Conservation (phyloP, 176 grass and related monocot genomes). For the Lolium multiflorum region DNA sequence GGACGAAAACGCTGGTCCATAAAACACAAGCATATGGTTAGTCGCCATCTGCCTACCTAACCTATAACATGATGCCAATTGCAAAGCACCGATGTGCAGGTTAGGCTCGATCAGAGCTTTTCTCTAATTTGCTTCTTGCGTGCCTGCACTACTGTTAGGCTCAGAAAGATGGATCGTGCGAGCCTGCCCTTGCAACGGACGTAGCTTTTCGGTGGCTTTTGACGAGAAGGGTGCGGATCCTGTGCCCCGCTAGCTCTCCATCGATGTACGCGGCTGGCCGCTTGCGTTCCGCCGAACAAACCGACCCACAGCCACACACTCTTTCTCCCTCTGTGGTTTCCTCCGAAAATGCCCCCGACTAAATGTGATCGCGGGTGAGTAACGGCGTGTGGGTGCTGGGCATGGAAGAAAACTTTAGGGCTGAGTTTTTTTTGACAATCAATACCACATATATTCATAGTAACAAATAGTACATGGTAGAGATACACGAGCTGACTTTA, state of each 20-base stretch:
- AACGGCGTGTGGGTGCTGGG: too few relatives aligned
- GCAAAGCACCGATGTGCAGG: background rate
- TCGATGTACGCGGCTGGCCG: background rate
- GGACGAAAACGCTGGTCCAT: too few relatives aligned
- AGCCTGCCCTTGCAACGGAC: background rate
- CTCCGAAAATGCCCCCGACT: too few relatives aligned
- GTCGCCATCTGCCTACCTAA: too few relatives aligned
- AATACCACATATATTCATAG: too few relatives aligned
- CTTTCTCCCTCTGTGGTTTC: too few relatives aligned
- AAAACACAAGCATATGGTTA: too few relatives aligned
- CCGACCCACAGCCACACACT: background rate
- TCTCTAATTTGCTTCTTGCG: background rate
- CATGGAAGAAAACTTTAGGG: too few relatives aligned
- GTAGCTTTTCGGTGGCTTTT: background rate
- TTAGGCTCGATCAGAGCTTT: background rate
- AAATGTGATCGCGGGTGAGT: too few relatives aligned
- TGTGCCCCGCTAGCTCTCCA: background rate
- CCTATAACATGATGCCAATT: background rate
- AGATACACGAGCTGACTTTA: too few relatives aligned
- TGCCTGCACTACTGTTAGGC: constrained; percentile 20
- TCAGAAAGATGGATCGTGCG: background rate
- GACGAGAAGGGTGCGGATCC: background rate
- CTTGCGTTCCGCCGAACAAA: background rate
- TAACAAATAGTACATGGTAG: too few relatives aligned
- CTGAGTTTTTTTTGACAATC: too few relatives aligned